Evolutionary conservation across 306 rosid genomes (phyloP).

Genomic region (Vigna mungo): DNA sequence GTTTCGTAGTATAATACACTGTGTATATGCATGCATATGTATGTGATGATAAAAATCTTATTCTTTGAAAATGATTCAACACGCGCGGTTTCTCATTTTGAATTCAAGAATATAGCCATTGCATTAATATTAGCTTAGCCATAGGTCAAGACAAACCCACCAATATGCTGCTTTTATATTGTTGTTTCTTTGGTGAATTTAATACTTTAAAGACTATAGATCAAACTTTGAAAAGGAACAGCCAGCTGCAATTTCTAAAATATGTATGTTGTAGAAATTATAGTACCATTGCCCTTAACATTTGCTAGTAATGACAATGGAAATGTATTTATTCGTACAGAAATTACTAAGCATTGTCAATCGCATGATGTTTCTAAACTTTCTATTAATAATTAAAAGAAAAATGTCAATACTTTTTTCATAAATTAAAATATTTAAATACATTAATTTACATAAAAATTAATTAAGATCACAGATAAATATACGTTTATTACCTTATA

Average conservation of each 20-base stretch:
- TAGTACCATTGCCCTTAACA: background rate
- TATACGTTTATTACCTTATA: too few relatives aligned
- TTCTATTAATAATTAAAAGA: too few relatives aligned
- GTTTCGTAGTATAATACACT: background rate
- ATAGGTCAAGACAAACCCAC: background rate
- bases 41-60: background rate
- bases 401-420: too few relatives aligned
- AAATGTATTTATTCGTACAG: background rate
- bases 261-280: background rate
- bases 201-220: background rate
- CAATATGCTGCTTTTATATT: background rate
- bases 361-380: too few relatives aligned
- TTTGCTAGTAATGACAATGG: background rate
- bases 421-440: too few relatives aligned
- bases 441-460: too few relatives aligned
- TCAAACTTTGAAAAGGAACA: background rate
- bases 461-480: too few relatives aligned
- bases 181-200: background rate
- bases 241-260: background rate
- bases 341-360: too few relatives aligned
- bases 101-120: background rate
- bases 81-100: slow-evolving; percentile 2
- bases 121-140: too few relatives aligned
- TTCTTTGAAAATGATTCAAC: background rate
- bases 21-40: background rate